Evolutionary conservation across 768 basidiomycete genomes (phyloP), one percentile per base, ranked within the genome.

Genomic region (Tricholoma flavovirens): DNA sequence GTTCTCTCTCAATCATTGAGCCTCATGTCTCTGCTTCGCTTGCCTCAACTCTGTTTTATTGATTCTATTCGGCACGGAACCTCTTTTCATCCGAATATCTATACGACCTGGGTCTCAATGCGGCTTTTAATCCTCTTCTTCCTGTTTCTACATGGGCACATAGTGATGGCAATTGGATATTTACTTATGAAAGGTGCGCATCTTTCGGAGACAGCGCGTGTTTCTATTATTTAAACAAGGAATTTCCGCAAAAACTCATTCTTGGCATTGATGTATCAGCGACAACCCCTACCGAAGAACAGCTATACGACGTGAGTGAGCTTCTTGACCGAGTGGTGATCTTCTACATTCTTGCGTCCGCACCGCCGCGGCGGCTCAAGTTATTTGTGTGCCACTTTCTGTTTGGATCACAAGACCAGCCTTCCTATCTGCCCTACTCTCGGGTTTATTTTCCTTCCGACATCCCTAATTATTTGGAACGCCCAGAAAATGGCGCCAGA

Each of bases 401-500:
- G 19, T 29, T 53, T 19, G 26, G 26, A 11, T 50, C 42, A 52
- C 48, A 14, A n/a, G 35, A 33, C 24, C 29, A 22, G 24, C 49
- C 35, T 38, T n/a, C 26, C 10, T 15, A 21, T 22, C 10, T 42
- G 24, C 5, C n/a, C n/a, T 51, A n/a, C 43, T 29, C 30, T 35
- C 50, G 26, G 42, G 29, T 21, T 33, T 51, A 11, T 24, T 33
- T 10, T 22, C 21, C 26, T 26, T 32, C 30, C 30, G 30, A 11
- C 38, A 52, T 53, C 51, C 19, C 40, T 56, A 29, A 36, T 46
- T 15, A 48, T 49, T 53, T 42, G 42, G n/a, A n/a, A 60, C 55
- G 51, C 57, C 49, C 64, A 87, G 85, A 72, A 76, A 66, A 75
- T 88, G 76, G 77, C 86, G 19, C 86, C 86, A 59, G 83, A 84